Base-by-base conservation (phyloP, 768 basidiomycete genomes). In the Coprinellus micaceus region DNA sequence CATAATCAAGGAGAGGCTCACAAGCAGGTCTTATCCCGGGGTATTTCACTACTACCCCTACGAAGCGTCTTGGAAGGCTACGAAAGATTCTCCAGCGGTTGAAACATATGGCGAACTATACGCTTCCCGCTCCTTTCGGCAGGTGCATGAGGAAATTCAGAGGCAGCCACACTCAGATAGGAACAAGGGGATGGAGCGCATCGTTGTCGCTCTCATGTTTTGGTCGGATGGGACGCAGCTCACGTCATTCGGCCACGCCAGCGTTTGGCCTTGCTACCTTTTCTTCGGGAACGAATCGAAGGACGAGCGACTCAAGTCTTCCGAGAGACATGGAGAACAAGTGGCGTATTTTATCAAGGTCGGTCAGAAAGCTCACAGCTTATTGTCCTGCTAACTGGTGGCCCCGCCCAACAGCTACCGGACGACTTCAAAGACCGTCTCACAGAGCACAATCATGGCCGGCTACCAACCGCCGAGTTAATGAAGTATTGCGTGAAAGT, bases 171-270 rank as follows among this genome's bases (percentile, higher is more conserved):
- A 6, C 3, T 25, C 39, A 10, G 37, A 25, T 9, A 59, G 2
- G n/a, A 28, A 49, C 3, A 56, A 56, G 28, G 29, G 56, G 7
- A 44, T 64, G 9, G 65, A 65, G 30, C 58, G 52, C 36, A 41
- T 61, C 4, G 30, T 72, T 4, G 64, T 64, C 0, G 65, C 59
- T 2, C 26, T 70, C 2, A 68, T 71, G 67, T 52, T 71, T 51
- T 61, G 60, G 59, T 66, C 65, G 13, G 62, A 66, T 44, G 13
- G 29, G 40, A 70, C 58, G 4, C 58, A 59, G 5, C 59, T 30
- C 37, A 50, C 63, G 1, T 57, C 52, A 15, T 64, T 58, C 57
- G 63, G 61, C 1, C 60, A 40, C 7, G 61, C 58, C 2, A 54
- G 51, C 24, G 54, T 63, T 1, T 63, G 62, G 64, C 64, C 62